Base-by-base conservation (phyloP, 202 grass and related monocot species). In the Elaeis oleifera region DNA sequence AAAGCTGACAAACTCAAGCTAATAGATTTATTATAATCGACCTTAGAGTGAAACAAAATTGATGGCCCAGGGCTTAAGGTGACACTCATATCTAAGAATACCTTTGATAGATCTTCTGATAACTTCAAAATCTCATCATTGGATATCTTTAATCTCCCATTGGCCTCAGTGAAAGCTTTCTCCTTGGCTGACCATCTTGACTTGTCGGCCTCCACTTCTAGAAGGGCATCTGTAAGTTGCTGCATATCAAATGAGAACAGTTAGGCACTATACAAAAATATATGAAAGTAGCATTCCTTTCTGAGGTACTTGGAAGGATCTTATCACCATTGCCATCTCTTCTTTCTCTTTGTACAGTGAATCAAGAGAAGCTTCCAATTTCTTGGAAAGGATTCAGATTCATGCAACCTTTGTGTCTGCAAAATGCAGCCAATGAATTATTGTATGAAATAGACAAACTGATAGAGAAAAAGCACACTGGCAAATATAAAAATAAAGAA, bases 221-320 rank as follows among this genome's bases (percentile, higher is more conserved):
- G 69, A 78, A 97, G 79, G 21, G 63, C 80, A 76, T 92, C 88
- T 22, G 94, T 91, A 67, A 97, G 78, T 97, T 97, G 80, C 88
- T 92, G 85, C 78, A 83, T 58, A 75, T 80, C 63, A 74, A 23
- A 76, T 23, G 56, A 50, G 9, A 44, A 44, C 13, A 44, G 11
- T 44, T 44, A 44, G 36, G 36, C 36, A 13, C 36, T 13, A 44
- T 13, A 44, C 1, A 44, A 44, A 44, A 44, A 44, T 14, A 44
- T 14, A 44, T 11, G 9, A 44, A 44, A 44, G 9, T 2, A 44
- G 36, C 36, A 44, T 9, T 14, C 36, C 36, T 3, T 0, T 13
- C 36, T 3, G 8, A 44, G 36, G 24, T 53, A 63, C 23, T 29
- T 63, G 11, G 3, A 54, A 11, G 55, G 5, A 23, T 48, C 8